Evolutionary conservation across 2,329 filamentous ascomycete genomes (phyloP).

Genomic region (Cladobotryum mycophilum): DNA sequence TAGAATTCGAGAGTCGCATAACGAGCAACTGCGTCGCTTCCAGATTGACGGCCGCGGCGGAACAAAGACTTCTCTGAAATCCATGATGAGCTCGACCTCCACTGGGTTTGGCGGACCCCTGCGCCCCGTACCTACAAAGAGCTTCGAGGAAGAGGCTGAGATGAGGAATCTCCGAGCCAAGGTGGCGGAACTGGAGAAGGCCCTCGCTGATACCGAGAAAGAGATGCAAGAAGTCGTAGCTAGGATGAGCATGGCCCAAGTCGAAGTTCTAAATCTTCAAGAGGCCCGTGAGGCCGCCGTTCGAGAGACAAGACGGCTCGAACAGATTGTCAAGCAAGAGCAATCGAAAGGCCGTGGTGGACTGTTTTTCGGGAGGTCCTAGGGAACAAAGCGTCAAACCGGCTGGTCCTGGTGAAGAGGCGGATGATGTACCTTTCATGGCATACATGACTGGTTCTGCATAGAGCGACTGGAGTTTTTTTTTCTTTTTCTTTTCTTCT

Average conservation of each 20-base stretch:
- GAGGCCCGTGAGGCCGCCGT: slow-evolving; percentile 68
- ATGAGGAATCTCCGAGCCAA: slow-evolving; percentile 70
- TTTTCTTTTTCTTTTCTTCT: slow-evolving; percentile 18
- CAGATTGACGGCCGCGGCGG: slow-evolving; percentile 46
- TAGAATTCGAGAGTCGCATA: slow-evolving; percentile 69
- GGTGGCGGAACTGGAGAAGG: slow-evolving; percentile 78
- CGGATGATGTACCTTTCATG: not conserved
- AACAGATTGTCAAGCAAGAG: slow-evolving; percentile 60
- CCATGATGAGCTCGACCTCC: slow-evolving; percentile 26
- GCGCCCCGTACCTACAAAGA: slow-evolving; percentile 54
- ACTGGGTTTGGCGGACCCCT: slow-evolving; percentile 30
- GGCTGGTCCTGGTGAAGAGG: not conserved
- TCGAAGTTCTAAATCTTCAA: slow-evolving; percentile 76
- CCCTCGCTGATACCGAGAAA: slow-evolving; percentile 51
- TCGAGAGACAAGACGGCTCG: slow-evolving; percentile 62
- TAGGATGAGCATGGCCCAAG: slow-evolving; percentile 74
- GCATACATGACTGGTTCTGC: slow-evolving; percentile 18
- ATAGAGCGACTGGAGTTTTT: slow-evolving; percentile 35
- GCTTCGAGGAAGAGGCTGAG: slow-evolving; percentile 65
- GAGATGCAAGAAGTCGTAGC: slow-evolving; percentile 80
- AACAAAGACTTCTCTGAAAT: slow-evolving; percentile 26
- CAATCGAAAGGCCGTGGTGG: slow-evolving; percentile 41
- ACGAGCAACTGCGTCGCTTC: slow-evolving; percentile 68
- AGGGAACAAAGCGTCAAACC: not conserved
- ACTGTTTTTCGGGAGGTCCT: slow-evolving; percentile 6